phyloP scores from a whole-genome alignment of 495 filamentous ascomycete species.

The Apiosordaria backusii region DNA sequence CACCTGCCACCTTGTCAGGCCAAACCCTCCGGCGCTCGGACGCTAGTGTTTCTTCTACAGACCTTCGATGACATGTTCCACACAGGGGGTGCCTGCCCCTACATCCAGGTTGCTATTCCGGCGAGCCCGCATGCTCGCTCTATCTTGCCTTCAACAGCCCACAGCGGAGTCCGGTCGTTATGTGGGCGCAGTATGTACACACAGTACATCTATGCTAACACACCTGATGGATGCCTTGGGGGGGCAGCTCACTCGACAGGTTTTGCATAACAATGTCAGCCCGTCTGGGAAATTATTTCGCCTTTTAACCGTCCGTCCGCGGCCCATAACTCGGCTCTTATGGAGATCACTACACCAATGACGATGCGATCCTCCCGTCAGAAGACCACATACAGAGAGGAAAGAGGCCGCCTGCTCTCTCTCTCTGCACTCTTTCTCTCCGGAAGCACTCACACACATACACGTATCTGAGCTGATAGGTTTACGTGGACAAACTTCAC shows the following conservation, averaged over 20 bases:
- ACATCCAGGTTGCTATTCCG: constrained; percentile 17
- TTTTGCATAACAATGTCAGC: constrained; percentile 41
- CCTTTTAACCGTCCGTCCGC: constrained; percentile 37
- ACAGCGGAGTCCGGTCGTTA: neutral
- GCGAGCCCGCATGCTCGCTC: constrained; percentile 23
- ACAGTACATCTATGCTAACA: neutral
- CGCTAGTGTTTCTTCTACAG: constrained; percentile 33
- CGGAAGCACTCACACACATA: neutral
- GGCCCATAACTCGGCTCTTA: constrained; percentile 41
- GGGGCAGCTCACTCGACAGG: neutral
- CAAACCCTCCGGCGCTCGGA: constrained; percentile 26
- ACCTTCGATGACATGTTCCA: constrained; percentile 41
- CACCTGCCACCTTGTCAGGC: constrained; percentile 16
- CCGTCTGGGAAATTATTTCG: constrained; percentile 45
- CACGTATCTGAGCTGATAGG: neutral
- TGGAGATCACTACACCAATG: constrained; percentile 40
- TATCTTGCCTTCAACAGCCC: constrained; percentile 16
- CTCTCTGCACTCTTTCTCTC: neutral
- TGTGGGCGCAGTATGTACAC: neutral
- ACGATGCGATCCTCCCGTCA: constrained; percentile 36
- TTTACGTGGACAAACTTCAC: neutral
- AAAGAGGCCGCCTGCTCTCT: constrained; percentile 7
- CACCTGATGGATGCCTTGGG: neutral
- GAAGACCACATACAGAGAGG: constrained; percentile 16
- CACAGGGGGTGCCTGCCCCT: constrained; percentile 23